These are phyloP conservation scores for Oryza longistaminata DNA, from an alignment of 176 grass and related monocot genomes.

Conservation along the genomic window DNA sequence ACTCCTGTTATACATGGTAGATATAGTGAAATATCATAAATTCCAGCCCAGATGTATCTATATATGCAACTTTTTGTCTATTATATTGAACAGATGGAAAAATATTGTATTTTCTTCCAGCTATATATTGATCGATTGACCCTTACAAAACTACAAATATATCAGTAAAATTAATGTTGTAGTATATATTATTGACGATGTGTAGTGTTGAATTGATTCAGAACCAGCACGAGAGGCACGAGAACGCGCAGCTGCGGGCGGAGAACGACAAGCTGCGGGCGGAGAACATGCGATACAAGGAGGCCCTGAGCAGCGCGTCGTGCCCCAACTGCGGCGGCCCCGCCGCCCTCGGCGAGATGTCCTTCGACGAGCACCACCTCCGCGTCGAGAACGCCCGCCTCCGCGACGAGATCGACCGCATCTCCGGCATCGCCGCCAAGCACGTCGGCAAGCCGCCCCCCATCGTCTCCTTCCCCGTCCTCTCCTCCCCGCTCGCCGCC, in stretches of 20 bases:
- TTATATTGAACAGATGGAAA: too few species aligned
- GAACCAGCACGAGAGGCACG: conserved; percentile 79
- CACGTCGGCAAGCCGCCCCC: conserved; percentile 82
- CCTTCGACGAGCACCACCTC: conserved; percentile 94
- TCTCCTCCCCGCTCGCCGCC: conserved; percentile 52
- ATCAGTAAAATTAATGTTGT: too few species aligned
- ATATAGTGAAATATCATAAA: too few species aligned
- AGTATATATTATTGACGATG: background rate
- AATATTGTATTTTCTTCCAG: too few species aligned
- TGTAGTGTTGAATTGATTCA: background rate
- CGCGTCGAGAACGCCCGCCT: conserved; percentile 76
- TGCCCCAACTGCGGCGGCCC: conserved; percentile 88
- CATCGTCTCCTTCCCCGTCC: conserved; percentile 53
- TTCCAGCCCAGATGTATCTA: too few species aligned
- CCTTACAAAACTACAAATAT: background rate
- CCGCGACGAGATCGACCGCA: conserved; percentile 86
- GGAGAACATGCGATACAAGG: conserved; percentile 86
- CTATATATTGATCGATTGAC: too few species aligned
- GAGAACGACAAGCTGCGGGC: conserved; percentile 84
- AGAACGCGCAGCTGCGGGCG: conserved; percentile 72
- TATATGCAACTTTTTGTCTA: too few species aligned
- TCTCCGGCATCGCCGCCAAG: conserved; percentile 82
- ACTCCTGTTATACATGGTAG: too few species aligned
- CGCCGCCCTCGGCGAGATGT: conserved; percentile 82
- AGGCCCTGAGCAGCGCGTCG: conserved; percentile 64